These are phyloP conservation scores for Leptoxyphium fumago DNA, from an alignment of 2,329 filamentous ascomycete species.

Conservation along the genomic window DNA sequence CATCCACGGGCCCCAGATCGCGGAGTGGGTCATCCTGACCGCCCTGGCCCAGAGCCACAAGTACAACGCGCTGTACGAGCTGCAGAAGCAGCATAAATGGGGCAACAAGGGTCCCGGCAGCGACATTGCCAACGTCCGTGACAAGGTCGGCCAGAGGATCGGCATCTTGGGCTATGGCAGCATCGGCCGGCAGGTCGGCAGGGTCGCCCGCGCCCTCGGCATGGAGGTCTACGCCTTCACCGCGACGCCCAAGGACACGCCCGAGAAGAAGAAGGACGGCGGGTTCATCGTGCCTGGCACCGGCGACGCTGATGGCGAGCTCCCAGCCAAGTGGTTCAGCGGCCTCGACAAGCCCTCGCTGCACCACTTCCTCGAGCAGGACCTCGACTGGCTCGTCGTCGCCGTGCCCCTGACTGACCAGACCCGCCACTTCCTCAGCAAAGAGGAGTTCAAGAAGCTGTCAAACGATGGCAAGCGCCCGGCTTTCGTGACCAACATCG, in stretches of 20 bases:
- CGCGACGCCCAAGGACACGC: constrained; percentile 50
- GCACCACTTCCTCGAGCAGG: constrained; percentile 38
- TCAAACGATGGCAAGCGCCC: constrained; percentile 15
- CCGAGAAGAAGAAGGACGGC: constrained; percentile 47
- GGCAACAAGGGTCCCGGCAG: constrained; percentile 19
- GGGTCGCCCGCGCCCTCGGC: constrained; percentile 33
- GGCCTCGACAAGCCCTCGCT: constrained; percentile 37
- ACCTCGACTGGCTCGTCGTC: constrained; percentile 43
- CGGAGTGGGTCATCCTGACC: constrained; percentile 53
- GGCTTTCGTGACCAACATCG: constrained; percentile 54
- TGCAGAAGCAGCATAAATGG: constrained; percentile 44
- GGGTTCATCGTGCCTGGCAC: constrained; percentile 56
- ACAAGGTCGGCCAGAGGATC: constrained; percentile 43
- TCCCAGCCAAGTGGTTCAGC: constrained; percentile 43
- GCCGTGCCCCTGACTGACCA: constrained; percentile 41
- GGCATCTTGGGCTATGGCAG: constrained; percentile 49
- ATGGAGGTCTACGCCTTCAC: constrained; percentile 65
- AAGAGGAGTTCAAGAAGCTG: constrained; percentile 34
- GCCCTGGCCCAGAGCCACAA: constrained; percentile 42
- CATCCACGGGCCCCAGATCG: constrained; percentile 49
- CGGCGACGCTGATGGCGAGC: constrained; percentile 40
- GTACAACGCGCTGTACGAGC: constrained; percentile 39
- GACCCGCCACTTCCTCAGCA: constrained; percentile 41
- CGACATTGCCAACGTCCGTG: constrained; percentile 23
- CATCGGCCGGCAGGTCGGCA: constrained; percentile 42